phyloP scores from a whole-genome alignment of 2,329 filamentous ascomycete genomes.

The Apiospora phragmitis region DNA sequence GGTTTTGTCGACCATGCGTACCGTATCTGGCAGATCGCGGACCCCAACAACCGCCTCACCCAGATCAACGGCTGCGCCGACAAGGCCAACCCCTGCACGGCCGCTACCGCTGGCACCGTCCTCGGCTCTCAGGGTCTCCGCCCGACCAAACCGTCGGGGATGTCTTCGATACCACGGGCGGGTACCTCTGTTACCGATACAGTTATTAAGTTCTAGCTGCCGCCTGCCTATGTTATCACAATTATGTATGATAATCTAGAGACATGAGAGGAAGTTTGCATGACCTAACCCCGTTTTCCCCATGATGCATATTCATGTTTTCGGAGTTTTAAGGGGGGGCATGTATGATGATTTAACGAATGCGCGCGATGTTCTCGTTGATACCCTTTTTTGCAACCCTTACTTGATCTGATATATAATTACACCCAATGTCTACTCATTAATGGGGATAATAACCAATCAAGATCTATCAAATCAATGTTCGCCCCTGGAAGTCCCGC shows the following conservation, averaged over 20 bases:
- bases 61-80: slow-evolving; percentile 29
- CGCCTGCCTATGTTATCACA: not conserved
- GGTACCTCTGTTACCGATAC: slow-evolving; percentile 33
- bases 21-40: slow-evolving; percentile 23
- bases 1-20: slow-evolving; percentile 23
- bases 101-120: slow-evolving; percentile 26
- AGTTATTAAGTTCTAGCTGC: slow-evolving; percentile 23
- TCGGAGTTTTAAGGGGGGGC: not conserved
- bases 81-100: slow-evolving; percentile 25
- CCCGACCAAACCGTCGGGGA: slow-evolving; percentile 25
- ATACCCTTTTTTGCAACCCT: not conserved
- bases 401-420: not conserved
- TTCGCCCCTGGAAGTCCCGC: not conserved
- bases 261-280: not conserved
- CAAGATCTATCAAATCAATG: not conserved
- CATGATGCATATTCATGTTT: not conserved
- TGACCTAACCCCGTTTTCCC: no score
- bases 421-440: slow-evolving; percentile 1
- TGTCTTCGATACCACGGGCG: slow-evolving; percentile 30
- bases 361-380: not conserved
- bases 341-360: not conserved
- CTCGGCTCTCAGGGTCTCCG: slow-evolving; percentile 28
- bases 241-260: not conserved
- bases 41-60: slow-evolving; percentile 18
- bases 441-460: not conserved